phyloP scores from a whole-genome alignment of 805 yeast genomes.

The Candida nanaspora region DNA sequence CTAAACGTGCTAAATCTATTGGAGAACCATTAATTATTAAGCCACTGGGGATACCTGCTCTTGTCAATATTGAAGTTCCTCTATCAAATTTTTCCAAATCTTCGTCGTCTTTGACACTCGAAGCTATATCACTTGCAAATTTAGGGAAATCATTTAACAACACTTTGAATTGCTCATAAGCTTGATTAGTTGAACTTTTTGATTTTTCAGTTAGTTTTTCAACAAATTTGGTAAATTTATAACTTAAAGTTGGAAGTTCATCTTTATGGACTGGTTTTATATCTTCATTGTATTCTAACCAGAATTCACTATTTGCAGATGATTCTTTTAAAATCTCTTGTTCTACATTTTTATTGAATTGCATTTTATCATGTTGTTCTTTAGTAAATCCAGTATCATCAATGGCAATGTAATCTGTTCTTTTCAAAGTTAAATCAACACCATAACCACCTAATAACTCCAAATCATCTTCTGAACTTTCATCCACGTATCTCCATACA shows the following conservation, averaged over 20 bases:
- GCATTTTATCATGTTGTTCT: slow-evolving; percentile 21
- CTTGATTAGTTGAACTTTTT: slow-evolving; percentile 20
- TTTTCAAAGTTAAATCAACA: slow-evolving; percentile 52
- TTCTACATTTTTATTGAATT: slow-evolving; percentile 8
- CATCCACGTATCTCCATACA: slow-evolving; percentile 66
- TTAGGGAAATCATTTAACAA: slow-evolving; percentile 50
- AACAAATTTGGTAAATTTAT: slow-evolving; percentile 35
- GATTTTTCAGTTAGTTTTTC: slow-evolving; percentile 11
- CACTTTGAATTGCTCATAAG: slow-evolving; percentile 26
- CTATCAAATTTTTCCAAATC: slow-evolving; percentile 3
- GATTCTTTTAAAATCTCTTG: slow-evolving; percentile 5
- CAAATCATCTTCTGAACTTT: slow-evolving; percentile 5
- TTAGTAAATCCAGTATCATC: slow-evolving; percentile 46
- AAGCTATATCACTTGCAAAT: slow-evolving; percentile 33
- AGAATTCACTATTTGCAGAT: neutral
- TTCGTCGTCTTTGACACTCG: slow-evolving; percentile 7
- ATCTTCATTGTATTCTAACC: slow-evolving; percentile 19
- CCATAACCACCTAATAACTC: slow-evolving; percentile 56
- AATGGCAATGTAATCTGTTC: slow-evolving; percentile 59
- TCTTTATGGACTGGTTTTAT: slow-evolving; percentile 24
- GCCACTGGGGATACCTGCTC: slow-evolving; percentile 31
- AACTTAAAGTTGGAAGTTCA: slow-evolving; percentile 30
- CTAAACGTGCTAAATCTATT: slow-evolving; percentile 36
- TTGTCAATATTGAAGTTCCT: slow-evolving; percentile 11
- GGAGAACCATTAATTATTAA: slow-evolving; percentile 68